Conservation (phyloP, 1,139 yeast species). For the Magnusiomyces tetraspermus region DNA sequence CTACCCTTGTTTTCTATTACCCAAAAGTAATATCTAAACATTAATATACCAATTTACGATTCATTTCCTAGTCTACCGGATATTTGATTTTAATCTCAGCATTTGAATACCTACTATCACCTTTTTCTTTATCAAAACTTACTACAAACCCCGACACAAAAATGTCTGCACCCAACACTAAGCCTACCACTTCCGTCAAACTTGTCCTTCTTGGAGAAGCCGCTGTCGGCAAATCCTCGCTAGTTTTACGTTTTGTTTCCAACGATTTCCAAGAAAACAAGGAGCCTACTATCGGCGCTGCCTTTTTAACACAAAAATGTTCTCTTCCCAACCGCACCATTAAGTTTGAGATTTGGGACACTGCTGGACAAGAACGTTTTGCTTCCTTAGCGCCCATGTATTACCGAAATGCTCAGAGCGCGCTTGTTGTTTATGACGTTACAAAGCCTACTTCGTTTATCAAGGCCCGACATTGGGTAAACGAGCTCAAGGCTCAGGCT, state of each 20-base stretch:
- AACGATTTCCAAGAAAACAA: constrained; percentile 96
- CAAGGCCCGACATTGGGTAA: constrained; percentile 98
- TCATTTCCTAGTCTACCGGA: no score
- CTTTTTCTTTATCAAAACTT: no score
- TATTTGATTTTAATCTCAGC: no score
- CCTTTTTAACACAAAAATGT: constrained; percentile 90
- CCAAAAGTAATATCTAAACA: no score
- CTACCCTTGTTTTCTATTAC: no score
- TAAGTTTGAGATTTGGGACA: constrained; percentile 97
- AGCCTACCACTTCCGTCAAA: constrained; percentile 67
- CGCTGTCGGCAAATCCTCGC: constrained; percentile 93
- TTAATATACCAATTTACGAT: no score
- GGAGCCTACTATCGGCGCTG: constrained; percentile 97
- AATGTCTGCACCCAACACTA: constrained; percentile 15
- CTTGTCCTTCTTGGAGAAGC: constrained; percentile 92
- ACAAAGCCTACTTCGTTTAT: constrained; percentile 96
- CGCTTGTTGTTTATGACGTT: constrained; percentile 88
- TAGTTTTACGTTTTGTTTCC: constrained; percentile 85
- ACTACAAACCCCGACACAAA: no score
- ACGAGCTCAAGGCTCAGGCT: constrained; percentile 93
- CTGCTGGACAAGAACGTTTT: constrained; percentile 97
- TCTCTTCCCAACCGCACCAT: constrained; percentile 86
- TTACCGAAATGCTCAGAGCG: constrained; percentile 97
- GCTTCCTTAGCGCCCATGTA: constrained; percentile 97
- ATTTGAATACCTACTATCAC: no score